These are phyloP conservation scores for Globisporangium emineosum DNA, from an alignment of 352 stramenopile species.

Conservation along the genomic window DNA sequence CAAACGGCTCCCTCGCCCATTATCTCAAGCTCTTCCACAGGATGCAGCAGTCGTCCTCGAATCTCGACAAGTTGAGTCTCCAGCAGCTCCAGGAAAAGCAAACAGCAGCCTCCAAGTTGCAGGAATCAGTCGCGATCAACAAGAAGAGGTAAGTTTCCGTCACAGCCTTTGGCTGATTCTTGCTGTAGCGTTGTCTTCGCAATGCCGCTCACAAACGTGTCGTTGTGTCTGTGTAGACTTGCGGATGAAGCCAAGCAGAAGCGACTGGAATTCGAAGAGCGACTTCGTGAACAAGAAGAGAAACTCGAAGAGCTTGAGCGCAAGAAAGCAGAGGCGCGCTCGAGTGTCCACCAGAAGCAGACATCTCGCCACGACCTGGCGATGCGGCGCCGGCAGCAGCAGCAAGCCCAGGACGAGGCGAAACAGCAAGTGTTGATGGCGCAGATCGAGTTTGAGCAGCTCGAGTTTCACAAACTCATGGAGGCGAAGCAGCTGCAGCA, in stretches of 20 bases:
- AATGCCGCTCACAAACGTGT: background rate
- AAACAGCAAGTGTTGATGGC: slow-evolving; percentile 22
- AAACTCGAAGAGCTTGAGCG: slow-evolving; percentile 24
- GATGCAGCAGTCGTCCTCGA: slow-evolving; percentile 29
- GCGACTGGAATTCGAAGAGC: slow-evolving; percentile 13
- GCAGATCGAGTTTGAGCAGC: slow-evolving; percentile 15
- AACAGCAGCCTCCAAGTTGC: slow-evolving; percentile 22
- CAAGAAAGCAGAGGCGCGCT: slow-evolving; percentile 21
- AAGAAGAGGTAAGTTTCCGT: slow-evolving; percentile 16
- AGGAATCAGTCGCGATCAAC: slow-evolving; percentile 33
- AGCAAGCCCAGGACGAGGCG: slow-evolving; percentile 17
- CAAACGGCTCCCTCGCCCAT: slow-evolving; percentile 16
- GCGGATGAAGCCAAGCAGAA: slow-evolving; percentile 16
- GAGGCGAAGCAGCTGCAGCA: slow-evolving; percentile 24
- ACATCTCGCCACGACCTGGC: slow-evolving; percentile 7
- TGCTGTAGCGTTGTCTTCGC: background rate
- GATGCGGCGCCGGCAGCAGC: slow-evolving; percentile 13
- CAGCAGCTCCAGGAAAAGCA: slow-evolving; percentile 33
- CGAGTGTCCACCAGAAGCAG: slow-evolving; percentile 18
- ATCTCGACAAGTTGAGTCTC: slow-evolving; percentile 34
- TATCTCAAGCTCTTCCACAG: slow-evolving; percentile 37
- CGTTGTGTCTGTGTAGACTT: too few species aligned
- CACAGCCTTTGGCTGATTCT: background rate
- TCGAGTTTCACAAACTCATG: slow-evolving; percentile 15
- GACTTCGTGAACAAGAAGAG: slow-evolving; percentile 14